Conservation (phyloP, 2,329 filamentous ascomycete species). For the Aurifilum marmelostoma region DNA sequence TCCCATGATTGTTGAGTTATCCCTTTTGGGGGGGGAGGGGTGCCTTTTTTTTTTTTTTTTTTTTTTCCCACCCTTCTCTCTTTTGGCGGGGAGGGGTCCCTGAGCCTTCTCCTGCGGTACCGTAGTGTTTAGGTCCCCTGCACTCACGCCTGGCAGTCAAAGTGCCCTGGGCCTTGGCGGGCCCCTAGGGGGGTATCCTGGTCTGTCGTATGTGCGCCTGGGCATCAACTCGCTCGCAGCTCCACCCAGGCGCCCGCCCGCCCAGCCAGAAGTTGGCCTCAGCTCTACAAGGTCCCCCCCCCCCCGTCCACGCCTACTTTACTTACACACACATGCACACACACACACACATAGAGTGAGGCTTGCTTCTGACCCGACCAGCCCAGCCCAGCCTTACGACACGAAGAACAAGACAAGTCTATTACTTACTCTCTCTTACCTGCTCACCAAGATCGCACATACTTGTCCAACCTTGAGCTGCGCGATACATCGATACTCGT, state of each 20-base stretch:
- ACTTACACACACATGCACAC: too few relatives aligned
- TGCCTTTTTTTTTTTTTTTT: too few relatives aligned
- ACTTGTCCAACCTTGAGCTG: not conserved
- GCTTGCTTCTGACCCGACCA: not conserved
- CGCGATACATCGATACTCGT: not conserved
- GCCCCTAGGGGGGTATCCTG: not conserved
- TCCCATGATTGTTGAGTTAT: not conserved
- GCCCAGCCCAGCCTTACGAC: constrained; percentile 5
- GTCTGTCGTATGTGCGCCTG: not conserved
- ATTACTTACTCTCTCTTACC: not conserved
- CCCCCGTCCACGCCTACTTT: not conserved
- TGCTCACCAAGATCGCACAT: not conserved
- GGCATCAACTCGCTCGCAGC: not conserved
- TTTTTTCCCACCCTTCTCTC: too few relatives aligned
- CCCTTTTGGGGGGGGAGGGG: not conserved
- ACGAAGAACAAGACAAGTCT: not conserved
- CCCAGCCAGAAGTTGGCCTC: not conserved
- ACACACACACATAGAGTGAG: not conserved
- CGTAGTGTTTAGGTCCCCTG: not conserved
- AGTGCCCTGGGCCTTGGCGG: not conserved
- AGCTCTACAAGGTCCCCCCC: constrained; percentile 8
- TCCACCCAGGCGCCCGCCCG: not conserved
- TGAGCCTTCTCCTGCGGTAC: not conserved
- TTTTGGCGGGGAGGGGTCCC: not conserved
- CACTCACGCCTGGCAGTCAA: too few relatives aligned